Conservation (phyloP, 2,329 filamentous ascomycete species). For the Neofusicoccum sp. region DNA sequence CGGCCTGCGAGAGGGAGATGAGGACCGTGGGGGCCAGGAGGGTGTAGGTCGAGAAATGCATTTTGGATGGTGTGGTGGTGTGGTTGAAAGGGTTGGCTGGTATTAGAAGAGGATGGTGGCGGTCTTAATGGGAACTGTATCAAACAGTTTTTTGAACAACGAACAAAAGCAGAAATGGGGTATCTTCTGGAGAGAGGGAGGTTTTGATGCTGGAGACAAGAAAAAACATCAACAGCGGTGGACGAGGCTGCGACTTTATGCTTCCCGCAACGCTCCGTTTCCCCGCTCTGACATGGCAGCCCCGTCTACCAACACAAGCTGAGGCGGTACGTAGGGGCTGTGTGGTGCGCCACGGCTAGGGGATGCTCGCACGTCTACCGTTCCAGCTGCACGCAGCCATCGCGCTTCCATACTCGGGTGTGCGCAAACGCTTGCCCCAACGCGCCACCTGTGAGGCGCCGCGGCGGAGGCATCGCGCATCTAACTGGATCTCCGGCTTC, state of each 20-base stretch:
- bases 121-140: slow-evolving; percentile 3
- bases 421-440: not conserved
- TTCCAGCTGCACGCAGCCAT: slow-evolving; percentile 6
- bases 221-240: not conserved
- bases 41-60: slow-evolving; percentile 13
- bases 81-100: not conserved
- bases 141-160: slow-evolving; percentile 10
- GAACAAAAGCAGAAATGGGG: slow-evolving; percentile 4
- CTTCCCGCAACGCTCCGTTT: not conserved
- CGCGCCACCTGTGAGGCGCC: not conserved
- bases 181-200: not conserved
- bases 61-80: not conserved
- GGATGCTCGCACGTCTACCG: slow-evolving; percentile 1
- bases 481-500: slow-evolving; percentile 9
- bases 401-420: not conserved
- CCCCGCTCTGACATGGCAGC: not conserved
- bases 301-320: not conserved
- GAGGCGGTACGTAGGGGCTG: slow-evolving; percentile 3
- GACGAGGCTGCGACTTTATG: not conserved
- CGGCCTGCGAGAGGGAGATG: slow-evolving; percentile 34
- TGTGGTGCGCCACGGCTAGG: slow-evolving; percentile 3
- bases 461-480: not conserved
- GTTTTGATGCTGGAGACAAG: slow-evolving; percentile 14
- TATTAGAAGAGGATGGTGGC: not conserved
- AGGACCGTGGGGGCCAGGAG: slow-evolving; percentile 18